A percentile compares a stretch with the other conserved stretches of the same genome.
phyloP scores from a whole-genome alignment of 768 basidiomycete genomes.

The Mycena galericulata region DNA sequence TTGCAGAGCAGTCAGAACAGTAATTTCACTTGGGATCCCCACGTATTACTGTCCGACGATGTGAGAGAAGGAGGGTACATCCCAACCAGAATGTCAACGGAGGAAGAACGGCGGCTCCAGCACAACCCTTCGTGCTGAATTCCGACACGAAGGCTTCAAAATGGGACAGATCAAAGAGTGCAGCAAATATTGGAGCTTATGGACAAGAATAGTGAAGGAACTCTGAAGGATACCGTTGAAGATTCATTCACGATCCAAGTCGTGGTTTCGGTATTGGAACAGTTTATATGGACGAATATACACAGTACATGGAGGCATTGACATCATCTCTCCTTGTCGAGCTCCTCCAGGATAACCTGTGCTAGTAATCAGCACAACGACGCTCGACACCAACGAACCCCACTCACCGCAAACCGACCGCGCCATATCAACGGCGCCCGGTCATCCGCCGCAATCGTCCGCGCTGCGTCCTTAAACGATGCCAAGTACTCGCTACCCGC shows the following conservation, averaged over 20 bases:
- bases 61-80: too few species aligned
- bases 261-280: slow-evolving; percentile 1
- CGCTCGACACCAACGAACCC: neutral
- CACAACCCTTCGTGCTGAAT: neutral
- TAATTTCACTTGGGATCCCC: too few species aligned
- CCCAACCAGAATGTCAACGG: too few species aligned
- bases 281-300: slow-evolving; percentile 1
- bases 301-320: neutral
- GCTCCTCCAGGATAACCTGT: slow-evolving; percentile 15
- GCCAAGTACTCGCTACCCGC: slow-evolving; percentile 4
- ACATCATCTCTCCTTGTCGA: slow-evolving; percentile 21
- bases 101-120: too few species aligned
- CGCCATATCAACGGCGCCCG: slow-evolving; percentile 16
- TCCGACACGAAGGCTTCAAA: neutral
- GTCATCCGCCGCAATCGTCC: slow-evolving; percentile 9
- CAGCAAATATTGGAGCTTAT: neutral
- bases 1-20: too few species aligned
- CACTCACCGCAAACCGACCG: slow-evolving; percentile 25
- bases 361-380: neutral
- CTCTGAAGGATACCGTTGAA: neutral
- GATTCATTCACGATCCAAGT: neutral
- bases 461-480: slow-evolving; percentile 11
- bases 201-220: neutral
- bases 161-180: neutral
- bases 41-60: too few species aligned